A percentile compares a stretch with the other conserved stretches of the same genome.
These are phyloP conservation scores for Lachancea lanzarotensis DNA, from an alignment of 805 yeast genomes.

Conservation along the genomic window DNA sequence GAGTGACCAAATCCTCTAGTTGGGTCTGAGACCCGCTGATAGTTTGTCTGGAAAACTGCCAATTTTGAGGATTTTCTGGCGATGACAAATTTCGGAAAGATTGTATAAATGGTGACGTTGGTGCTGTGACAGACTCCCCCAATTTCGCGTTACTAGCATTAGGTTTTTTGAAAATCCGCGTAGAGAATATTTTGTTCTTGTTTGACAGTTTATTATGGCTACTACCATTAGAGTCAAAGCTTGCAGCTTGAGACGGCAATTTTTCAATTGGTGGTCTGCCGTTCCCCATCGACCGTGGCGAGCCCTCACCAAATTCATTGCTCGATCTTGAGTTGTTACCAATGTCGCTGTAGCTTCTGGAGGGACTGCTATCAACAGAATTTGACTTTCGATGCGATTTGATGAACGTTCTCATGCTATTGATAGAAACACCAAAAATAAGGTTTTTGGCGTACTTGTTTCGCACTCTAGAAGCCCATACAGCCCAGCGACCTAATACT, in stretches of 20 bases:
- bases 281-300: background rate
- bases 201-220: conserved; percentile 18
- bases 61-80: conserved; percentile 1
- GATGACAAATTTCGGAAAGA: conserved; percentile 5
- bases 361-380: conserved; percentile 26
- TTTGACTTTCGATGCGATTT: conserved; percentile 35
- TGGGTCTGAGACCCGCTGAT: background rate
- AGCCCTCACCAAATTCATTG: conserved; percentile 9
- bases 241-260: conserved; percentile 16
- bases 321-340: conserved; percentile 9
- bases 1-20: background rate
- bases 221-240: conserved; percentile 25
- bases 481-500: too few relatives aligned
- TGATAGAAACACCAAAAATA: background rate
- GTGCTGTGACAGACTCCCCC: conserved; percentile 4
- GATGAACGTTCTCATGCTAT: conserved; percentile 35
- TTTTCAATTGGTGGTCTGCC: background rate
- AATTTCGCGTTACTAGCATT: background rate
- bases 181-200: conserved; percentile 23
- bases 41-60: conserved; percentile 4
- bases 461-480: too few relatives aligned
- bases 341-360: conserved; percentile 2
- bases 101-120: conserved; percentile 2
- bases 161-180: conserved; percentile 26
- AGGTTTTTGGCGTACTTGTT: background rate